Evolutionary conservation across 768 basidiomycete species (phyloP).

Genomic region (Pleurotus eryngii): DNA sequence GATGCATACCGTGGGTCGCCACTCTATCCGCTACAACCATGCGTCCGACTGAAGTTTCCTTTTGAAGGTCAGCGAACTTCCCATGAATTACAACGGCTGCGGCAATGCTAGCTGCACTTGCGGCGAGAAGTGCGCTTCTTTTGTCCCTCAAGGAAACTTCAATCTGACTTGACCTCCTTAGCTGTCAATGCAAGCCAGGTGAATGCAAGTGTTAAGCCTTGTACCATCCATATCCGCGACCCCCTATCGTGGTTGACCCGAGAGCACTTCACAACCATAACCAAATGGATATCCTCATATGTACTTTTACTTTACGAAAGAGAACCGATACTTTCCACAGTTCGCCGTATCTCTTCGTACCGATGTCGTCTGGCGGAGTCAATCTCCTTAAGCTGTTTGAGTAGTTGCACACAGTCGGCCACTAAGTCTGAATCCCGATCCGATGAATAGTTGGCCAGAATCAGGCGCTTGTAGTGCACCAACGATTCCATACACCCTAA

Average conservation of each 20-base stretch:
- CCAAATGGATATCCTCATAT: no score
- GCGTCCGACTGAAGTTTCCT: conserved; percentile 2
- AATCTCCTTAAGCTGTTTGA: conserved; percentile 52
- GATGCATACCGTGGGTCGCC: conserved; percentile 40
- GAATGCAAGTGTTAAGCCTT: conserved; percentile 61
- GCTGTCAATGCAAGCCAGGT: conserved; percentile 58
- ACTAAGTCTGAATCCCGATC: conserved; percentile 26
- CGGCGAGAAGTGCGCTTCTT: conserved; percentile 39
- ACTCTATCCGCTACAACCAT: conserved; percentile 1
- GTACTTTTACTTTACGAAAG: no score
- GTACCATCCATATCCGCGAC: no score
- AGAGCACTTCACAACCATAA: no score
- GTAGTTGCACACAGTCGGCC: conserved; percentile 46
- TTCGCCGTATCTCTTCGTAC: conserved; percentile 69
- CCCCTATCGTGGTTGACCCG: no score
- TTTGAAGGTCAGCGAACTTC: conserved; percentile 31
- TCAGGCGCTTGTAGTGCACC: conserved; percentile 75
- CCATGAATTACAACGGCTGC: conserved; percentile 42
- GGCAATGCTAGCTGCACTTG: conserved; percentile 49
- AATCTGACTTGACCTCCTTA: conserved; percentile 18
- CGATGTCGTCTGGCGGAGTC: conserved; percentile 66
- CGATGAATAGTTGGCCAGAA: conserved; percentile 46
- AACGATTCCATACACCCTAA: conserved; percentile 95
- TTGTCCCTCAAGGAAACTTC: background rate
- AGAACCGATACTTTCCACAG: no score